Evolutionary conservation across 1,284 basidiomycete species (phyloP).

Genomic region (Earliella scabrosa): DNA sequence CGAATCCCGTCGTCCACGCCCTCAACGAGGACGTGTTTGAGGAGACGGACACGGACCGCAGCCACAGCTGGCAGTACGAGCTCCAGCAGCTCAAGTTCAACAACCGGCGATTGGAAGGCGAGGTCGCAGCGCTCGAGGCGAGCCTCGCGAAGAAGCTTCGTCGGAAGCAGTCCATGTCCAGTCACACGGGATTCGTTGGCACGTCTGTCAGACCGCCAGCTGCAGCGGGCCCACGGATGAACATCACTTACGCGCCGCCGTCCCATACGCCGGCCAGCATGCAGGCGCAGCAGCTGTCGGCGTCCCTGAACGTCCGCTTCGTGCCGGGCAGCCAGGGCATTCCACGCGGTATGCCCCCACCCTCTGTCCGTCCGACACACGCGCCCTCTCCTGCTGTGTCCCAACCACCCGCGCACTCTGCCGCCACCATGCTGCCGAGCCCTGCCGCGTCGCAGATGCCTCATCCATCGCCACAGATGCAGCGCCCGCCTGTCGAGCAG

Average conservation of each 20-base stretch:
- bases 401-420: neutral
- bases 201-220: neutral
- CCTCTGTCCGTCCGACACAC: no score
- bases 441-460: no score
- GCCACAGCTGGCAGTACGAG: conserved; percentile 91
- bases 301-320: conserved; percentile 34
- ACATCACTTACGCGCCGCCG: conserved; percentile 7
- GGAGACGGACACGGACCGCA: conserved; percentile 68
- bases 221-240: conserved; percentile 7
- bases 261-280: conserved; percentile 7
- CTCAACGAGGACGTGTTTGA: conserved; percentile 63
- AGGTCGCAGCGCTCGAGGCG: conserved; percentile 61
- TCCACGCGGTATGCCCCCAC: neutral
- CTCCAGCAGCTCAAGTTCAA: conserved; percentile 82
- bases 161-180: conserved; percentile 14
- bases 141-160: conserved; percentile 18
- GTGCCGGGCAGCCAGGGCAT: conserved; percentile 22
- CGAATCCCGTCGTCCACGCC: conserved; percentile 33
- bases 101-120: conserved; percentile 75
- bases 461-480: neutral
- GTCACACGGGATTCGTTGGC: no score
- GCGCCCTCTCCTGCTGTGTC: neutral
- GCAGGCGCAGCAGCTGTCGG: conserved; percentile 5
- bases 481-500: neutral
- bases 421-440: no score